Evolutionary conservation across 768 basidiomycete species (phyloP).

Genomic region (Termitomyces heimii): DNA sequence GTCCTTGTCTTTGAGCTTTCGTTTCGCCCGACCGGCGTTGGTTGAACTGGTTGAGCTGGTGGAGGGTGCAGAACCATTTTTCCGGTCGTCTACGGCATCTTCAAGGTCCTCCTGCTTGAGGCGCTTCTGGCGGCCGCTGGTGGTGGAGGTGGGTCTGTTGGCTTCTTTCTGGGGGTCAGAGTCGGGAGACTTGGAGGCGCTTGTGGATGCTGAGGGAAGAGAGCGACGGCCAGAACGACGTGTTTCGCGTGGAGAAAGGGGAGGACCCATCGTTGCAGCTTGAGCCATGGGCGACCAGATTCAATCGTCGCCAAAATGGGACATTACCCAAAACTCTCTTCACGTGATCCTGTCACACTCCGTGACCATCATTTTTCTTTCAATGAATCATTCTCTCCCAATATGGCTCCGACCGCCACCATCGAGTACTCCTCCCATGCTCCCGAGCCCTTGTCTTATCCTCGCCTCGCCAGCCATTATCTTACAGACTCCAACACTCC

Average conservation of each 20-base stretch:
- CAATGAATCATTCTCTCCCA: neutral
- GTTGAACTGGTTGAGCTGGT: slow-evolving; percentile 25
- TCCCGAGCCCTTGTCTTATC: slow-evolving; percentile 61
- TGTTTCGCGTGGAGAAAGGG: slow-evolving; percentile 70
- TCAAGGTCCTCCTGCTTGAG: slow-evolving; percentile 73
- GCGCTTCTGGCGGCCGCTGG: slow-evolving; percentile 46
- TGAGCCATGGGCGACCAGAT: slow-evolving; percentile 47
- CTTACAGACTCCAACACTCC: slow-evolving; percentile 64
- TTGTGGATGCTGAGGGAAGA: slow-evolving; percentile 58
- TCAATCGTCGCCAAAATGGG: neutral
- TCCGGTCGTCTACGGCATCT: slow-evolving; percentile 51
- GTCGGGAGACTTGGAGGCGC: slow-evolving; percentile 70
- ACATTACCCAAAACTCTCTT: neutral
- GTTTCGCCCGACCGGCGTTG: slow-evolving; percentile 38
- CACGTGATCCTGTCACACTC: slow-evolving; percentile 11
- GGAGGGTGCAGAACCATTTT: slow-evolving; percentile 32
- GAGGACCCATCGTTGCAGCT: slow-evolving; percentile 68
- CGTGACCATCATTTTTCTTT: slow-evolving; percentile 5
- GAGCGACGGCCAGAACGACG: slow-evolving; percentile 74
- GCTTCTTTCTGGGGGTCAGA: slow-evolving; percentile 50
- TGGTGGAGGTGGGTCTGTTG: slow-evolving; percentile 35
- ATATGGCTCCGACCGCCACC: slow-evolving; percentile 43
- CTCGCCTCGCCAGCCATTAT: slow-evolving; percentile 60
- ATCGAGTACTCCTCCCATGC: slow-evolving; percentile 66
- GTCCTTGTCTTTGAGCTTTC: slow-evolving; percentile 60